These are phyloP conservation scores for Acmispon strigosus DNA, from an alignment of 306 rosid genomes.

Conservation along the genomic window DNA sequence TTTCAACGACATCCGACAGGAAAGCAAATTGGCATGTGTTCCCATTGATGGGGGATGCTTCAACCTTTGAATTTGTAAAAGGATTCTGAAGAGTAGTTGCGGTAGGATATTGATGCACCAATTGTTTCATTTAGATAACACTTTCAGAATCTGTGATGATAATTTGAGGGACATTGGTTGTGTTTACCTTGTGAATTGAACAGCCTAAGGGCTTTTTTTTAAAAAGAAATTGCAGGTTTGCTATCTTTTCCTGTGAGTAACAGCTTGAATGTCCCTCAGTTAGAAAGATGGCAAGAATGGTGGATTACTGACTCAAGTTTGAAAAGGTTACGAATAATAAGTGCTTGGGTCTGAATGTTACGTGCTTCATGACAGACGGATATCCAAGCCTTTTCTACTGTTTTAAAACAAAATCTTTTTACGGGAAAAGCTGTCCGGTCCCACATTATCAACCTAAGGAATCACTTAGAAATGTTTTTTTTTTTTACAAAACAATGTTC, in stretches of 20 bases:
- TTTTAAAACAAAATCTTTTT: background rate
- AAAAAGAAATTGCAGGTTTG: background rate
- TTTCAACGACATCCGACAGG: background rate
- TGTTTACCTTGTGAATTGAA: background rate
- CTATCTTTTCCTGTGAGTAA: background rate
- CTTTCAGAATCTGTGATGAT: background rate
- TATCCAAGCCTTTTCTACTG: no score
- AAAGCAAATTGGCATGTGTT: slow-evolving; percentile 8
- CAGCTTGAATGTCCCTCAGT: background rate
- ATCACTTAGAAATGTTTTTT: no score
- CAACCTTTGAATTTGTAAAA: background rate
- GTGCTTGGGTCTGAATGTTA: background rate
- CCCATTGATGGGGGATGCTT: background rate
- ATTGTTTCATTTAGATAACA: background rate
- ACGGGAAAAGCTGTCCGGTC: no score
- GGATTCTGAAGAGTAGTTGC: background rate
- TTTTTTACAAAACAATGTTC: no score
- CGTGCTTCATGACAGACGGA: no score
- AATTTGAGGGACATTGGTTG: background rate
- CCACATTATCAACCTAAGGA: no score
- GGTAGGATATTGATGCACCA: background rate
- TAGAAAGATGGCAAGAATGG: background rate
- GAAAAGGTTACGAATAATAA: background rate
- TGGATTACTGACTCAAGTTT: background rate
- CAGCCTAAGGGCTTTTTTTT: background rate